Conservation (phyloP, 164 flowering plant genomes). For the Vitis vinifera region ASM3070453v1 NC_081806.1:5121501-5122000, state of each 20-base stretch:
- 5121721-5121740: constrained; percentile 71
- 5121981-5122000: constrained; percentile 86
- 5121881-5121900: constrained; percentile 38
- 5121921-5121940: constrained; percentile 88
- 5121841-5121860: constrained; percentile 22
- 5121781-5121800: constrained; percentile 16
- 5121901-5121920: constrained; percentile 77
- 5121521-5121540: too few relatives aligned
- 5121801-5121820: constrained; percentile 15
- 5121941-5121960: constrained; percentile 92
- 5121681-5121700: constrained; percentile 83
- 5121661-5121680: constrained; percentile 92
- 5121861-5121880: constrained; percentile 17
- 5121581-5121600: too few relatives aligned
- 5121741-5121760: constrained; percentile 61
- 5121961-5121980: constrained; percentile 95
- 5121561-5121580: too few relatives aligned
- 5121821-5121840: constrained; percentile 20
- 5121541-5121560: too few relatives aligned
- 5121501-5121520: too few relatives aligned
- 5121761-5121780: constrained; percentile 28
- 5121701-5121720: constrained; percentile 78
- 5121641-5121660: constrained; percentile 49
- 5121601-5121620: too few relatives aligned
- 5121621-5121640: constrained; percentile 8